Evolutionary conservation across 1,139 yeast genomes (phyloP), one percentile per base, ranked within the genome.

Genomic region (Hemisphaericaspora lyxosophila): DNA sequence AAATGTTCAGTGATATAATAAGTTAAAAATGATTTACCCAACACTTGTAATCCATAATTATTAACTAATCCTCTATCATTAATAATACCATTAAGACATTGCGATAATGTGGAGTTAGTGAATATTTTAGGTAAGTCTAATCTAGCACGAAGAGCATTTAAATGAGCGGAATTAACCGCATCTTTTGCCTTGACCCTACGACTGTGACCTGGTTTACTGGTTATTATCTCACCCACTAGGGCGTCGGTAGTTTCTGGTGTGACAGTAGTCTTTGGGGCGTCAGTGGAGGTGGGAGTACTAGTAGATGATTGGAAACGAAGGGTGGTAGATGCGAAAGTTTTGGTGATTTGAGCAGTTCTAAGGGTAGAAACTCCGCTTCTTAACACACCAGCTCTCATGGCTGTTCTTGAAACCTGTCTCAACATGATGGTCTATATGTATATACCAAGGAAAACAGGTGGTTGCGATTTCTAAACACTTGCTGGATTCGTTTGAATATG

Each of bases 71-170:
- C 75, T 32, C 64, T 75, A 50, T 39, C 62, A 49, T 43, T 68
- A 46, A 49, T 58, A 54, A 59, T 56, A 65, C 60, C 65, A 46
- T 70, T 85, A 49, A 92, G 73, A 37, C 95, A 79, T 54, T 90
- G 85, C 0, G 96, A 90, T 47, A 92, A 70, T 1, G 94, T 81
- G 16, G 89, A 72, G 39, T 75, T 71, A 45, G 80, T 61, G 54
- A 78, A 85, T 9, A 63, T 53, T 20, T 65, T 51, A 6, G 92
- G 85, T 35, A 86, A 65, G 24, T 71, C 61, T 40, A 92, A 69
- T 59, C 98, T 79, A 15, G 86, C 70, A 57, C 87, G 96, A 46
- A 92, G 73, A n/a, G 97, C 82, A 27, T 75, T 75, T 41, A 92
- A 70, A 17, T 82, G 75, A 2, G 96, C 86, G 13, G 87, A 34